Conservation (phyloP, 306 rosid genomes). For the Astragalus glycyphyllos region DNA sequence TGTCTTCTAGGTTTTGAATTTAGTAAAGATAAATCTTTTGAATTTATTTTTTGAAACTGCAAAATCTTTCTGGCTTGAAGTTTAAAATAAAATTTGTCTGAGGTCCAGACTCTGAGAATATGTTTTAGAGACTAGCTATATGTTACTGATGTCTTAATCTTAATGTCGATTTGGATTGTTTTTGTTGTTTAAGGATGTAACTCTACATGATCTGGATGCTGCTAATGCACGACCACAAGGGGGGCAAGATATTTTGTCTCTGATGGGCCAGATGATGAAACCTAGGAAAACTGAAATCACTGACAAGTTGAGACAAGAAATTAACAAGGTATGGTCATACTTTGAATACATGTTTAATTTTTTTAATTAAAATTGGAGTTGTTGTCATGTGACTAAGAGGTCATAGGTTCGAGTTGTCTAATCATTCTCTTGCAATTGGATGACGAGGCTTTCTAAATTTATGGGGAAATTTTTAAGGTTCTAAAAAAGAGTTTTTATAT, state of each 20-base stretch:
- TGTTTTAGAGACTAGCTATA: conserved; percentile 2
- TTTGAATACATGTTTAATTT: conserved; percentile 5
- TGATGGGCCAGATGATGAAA: conserved; percentile 99
- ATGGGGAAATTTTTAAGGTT: neutral
- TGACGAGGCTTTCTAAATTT: neutral
- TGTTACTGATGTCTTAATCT: conserved; percentile 27
- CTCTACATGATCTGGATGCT: conserved; percentile 89
- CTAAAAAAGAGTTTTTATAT: neutral
- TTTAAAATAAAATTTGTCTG: neutral
- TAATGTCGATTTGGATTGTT: conserved; percentile 22
- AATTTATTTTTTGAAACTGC: neutral
- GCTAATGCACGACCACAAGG: conserved; percentile 96
- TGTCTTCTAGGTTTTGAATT: neutral
- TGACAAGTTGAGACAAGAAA: conserved; percentile 89
- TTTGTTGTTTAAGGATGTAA: conserved; percentile 71
- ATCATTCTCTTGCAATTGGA: neutral
- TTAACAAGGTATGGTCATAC: conserved; percentile 71
- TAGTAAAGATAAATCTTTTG: too few relatives aligned
- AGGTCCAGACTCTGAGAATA: conserved; percentile 20
- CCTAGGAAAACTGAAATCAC: conserved; percentile 96
- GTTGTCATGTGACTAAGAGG: neutral
- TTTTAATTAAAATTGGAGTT: conserved; percentile 20
- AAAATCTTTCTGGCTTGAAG: neutral
- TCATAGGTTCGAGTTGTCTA: neutral
- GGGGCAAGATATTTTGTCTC: conserved; percentile 93